Conservation (phyloP, 768 basidiomycete species). For the Strobilomyces echinocephalus region DNA sequence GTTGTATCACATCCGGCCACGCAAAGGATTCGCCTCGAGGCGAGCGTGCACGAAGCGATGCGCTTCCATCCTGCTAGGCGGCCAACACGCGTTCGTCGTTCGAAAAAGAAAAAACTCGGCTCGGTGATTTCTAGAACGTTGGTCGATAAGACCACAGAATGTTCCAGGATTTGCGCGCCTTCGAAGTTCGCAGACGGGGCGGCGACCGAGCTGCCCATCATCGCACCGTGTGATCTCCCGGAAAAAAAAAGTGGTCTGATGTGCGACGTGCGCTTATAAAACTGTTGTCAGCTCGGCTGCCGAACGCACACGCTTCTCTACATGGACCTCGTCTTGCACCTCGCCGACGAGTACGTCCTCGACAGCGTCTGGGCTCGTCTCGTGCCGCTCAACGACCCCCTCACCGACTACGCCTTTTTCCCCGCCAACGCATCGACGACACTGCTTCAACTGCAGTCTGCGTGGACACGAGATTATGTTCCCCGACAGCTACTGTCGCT, state of each 20-base stretch:
- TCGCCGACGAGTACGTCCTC: slow-evolving; percentile 67
- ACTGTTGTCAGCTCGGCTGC: background rate
- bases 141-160: slow-evolving; percentile 17
- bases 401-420: slow-evolving; percentile 33
- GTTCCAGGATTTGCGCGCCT: no score
- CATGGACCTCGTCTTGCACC: slow-evolving; percentile 79
- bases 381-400: slow-evolving; percentile 51
- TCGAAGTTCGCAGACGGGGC: no score
- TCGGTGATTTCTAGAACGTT: no score
- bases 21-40: slow-evolving; percentile 24
- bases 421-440: slow-evolving; percentile 37
- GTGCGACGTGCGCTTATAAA: slow-evolving; percentile 21
- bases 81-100: slow-evolving; percentile 20
- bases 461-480: slow-evolving; percentile 82
- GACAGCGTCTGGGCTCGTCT: slow-evolving; percentile 77
- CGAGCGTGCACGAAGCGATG: slow-evolving; percentile 24
- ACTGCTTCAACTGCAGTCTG: slow-evolving; percentile 45
- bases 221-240: no score
- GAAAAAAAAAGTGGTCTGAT: slow-evolving; percentile 36
- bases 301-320: background rate
- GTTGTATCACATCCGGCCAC: slow-evolving; percentile 27
- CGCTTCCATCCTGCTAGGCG: slow-evolving; percentile 15
- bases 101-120: slow-evolving; percentile 15
- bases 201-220: no score
- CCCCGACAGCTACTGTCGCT: slow-evolving; percentile 77